Base-by-base conservation (phyloP, 345 rosid species). In the Sonneratia caseolaris region DNA sequence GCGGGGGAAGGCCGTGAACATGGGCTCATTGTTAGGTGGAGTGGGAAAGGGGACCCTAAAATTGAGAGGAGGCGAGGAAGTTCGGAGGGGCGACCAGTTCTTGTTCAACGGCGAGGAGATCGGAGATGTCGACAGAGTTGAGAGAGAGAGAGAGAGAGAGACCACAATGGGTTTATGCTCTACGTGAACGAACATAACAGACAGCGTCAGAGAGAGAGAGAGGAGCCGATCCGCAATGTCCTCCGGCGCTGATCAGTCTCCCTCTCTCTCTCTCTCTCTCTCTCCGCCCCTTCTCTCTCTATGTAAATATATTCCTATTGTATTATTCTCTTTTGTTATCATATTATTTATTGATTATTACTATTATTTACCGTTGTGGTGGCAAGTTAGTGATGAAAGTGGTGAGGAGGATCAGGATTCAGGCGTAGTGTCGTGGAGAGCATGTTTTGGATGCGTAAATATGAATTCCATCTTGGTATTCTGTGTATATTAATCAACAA, bases 191-290 rank as follows among this genome's bases (percentile, higher is more conserved):
- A n/a, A 18, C 18, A 18, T n/a, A 5, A 13, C 59, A 55, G 59
- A 55, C 59, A 55, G 59, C 16, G 22, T n/a, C 72, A 56, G 65
- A 47, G 72, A 70, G 27, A 70, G 32, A 51, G 51, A 24, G 14
- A 42, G 51, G 49, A 67, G 42, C 51, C 27, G 72, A 70, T 70
- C 72, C 72, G 72, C 64, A 36, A 70, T 70, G 64, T 70, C 57
- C 42, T 47, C 59, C 18, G 27, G 11, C 7, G 24, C 3, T 24
- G 19, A 42, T 16, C 35, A 32, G 16, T 13, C 62, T 11, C 24
- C 1, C 32, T 27, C 32, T 27, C 12, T 16, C 32, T 69, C 27
- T 18, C 12, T 21, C 22, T 14, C 42, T 45, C 24, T n/a, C 6
- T 21, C 2, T 27, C 24, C 47, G 15, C n/a, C 18, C 24, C 24